phyloP scores from a whole-genome alignment of 345 rosid species.

The Eucalyptus tenuipes region DNA sequence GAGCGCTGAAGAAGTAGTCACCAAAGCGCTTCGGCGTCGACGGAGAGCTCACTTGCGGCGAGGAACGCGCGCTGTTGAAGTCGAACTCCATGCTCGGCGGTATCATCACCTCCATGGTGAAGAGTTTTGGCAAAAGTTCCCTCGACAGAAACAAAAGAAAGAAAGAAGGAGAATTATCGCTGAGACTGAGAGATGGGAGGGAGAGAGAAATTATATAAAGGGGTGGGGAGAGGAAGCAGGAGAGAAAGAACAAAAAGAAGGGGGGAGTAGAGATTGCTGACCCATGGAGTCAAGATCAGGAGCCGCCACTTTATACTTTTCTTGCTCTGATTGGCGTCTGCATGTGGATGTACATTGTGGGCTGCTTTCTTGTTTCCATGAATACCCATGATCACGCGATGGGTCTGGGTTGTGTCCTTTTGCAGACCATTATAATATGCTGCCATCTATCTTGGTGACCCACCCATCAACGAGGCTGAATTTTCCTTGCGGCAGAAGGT shows the following conservation, averaged over 20 bases:
- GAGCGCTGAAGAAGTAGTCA: slow-evolving; percentile 49
- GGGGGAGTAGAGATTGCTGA: slow-evolving; percentile 20
- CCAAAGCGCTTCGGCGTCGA: slow-evolving; percentile 56
- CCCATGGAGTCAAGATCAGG: slow-evolving; percentile 2
- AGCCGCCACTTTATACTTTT: neutral
- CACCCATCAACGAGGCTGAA: neutral
- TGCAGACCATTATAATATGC: neutral
- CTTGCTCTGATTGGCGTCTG: neutral
- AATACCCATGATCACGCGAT: neutral
- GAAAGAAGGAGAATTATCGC: neutral
- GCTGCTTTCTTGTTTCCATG: neutral
- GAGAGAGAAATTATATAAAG: neutral
- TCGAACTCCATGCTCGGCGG: slow-evolving; percentile 43
- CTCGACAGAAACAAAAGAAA: neutral
- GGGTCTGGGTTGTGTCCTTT: neutral
- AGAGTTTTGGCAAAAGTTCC: neutral
- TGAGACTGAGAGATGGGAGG: neutral
- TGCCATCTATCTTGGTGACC: neutral
- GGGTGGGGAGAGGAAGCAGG: neutral
- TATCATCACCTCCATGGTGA: slow-evolving; percentile 32
- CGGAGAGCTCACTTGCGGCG: slow-evolving; percentile 39
- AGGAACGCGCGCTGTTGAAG: slow-evolving; percentile 26
- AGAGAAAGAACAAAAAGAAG: neutral
- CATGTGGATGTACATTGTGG: neutral
- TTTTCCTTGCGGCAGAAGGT: neutral